Evolutionary conservation across 2,329 filamentous ascomycete genomes (phyloP).

Genomic region (Biscogniauxia sp.): DNA sequence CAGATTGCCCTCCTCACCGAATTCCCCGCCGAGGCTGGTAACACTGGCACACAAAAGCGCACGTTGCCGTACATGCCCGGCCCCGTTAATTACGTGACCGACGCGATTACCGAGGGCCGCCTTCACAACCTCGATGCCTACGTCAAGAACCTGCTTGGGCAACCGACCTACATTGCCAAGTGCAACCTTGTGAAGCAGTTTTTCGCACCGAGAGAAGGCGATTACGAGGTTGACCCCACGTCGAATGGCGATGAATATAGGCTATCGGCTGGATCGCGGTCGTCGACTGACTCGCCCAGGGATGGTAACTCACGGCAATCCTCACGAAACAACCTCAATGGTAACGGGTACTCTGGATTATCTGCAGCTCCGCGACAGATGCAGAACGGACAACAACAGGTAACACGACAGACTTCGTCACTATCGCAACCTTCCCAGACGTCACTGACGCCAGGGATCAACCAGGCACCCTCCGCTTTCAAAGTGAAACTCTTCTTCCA

Average conservation of each 20-base stretch:
- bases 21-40: conserved; percentile 90
- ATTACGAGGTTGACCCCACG: conserved; percentile 85
- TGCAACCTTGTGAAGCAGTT: conserved; percentile 85
- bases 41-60: conserved; percentile 73
- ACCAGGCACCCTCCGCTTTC: conserved; percentile 56
- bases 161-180: conserved; percentile 80
- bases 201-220: conserved; percentile 84
- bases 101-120: conserved; percentile 90
- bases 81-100: conserved; percentile 96
- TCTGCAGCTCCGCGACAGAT: conserved; percentile 50
- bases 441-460: conserved; percentile 51
- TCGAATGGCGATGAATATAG: conserved; percentile 70
- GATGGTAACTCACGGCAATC: conserved; percentile 63
- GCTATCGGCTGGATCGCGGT: conserved; percentile 68
- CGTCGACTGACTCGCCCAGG: conserved; percentile 60
- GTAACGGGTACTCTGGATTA: conserved; percentile 52
- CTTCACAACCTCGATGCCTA: conserved; percentile 93
- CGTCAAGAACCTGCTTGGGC: conserved; percentile 82
- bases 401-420: conserved; percentile 45
- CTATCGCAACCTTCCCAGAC: conserved; percentile 54
- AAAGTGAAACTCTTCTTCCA: conserved; percentile 97
- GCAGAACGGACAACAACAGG: conserved; percentile 38
- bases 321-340: conserved; percentile 62
- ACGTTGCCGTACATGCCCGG: conserved; percentile 96
- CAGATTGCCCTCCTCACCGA: conserved; percentile 91